Evolutionary conservation across 2,329 filamentous ascomycete species (phyloP), one percentile per base, ranked within the genome.

Genomic region (Hypoxylon sp.): DNA sequence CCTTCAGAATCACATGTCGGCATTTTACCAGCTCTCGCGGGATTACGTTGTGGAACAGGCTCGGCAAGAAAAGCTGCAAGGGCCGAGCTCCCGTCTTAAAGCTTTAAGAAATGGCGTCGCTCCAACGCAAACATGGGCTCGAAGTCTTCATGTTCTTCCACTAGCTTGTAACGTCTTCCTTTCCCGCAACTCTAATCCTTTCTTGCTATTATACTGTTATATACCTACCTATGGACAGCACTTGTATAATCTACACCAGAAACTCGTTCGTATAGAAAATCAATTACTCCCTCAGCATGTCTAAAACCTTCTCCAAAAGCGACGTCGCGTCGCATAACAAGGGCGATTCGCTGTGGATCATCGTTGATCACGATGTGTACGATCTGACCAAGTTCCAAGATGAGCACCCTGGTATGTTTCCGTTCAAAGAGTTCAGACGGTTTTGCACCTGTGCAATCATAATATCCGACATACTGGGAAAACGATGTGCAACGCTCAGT

Each of bases 301-400:
- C 94, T 52, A 92, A 96, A 82, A 91, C 87, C 28, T 97, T 97
- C 79, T 91, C 90, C 57, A 85, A 89, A 70, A 87, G 87, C 82
- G 94, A 97, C 78, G 95, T 99, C 68, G 90, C 94, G 77, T 89
- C 91, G 81, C 94, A 98, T 81, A 97, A 93, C 85, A 97, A 95
- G 82, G 80, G 90, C 46, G 89, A 93, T 76, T 90, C 90, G 77
- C 85, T 97, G 66, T 98, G 90, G 88, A 92, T 98, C 75, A 88
- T 96, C 70, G 89, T 98, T 71, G 95, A 98, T 72, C 91, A 94
- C 74, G 95, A 98, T 80, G 95, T 98, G 71, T 98, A 97, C 80
- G 95, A 99, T 77, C 78, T 98, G 74, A 97, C 93, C 73, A 93
- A 89, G 76, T 95, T 95, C 78, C 91, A 93, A 78, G 90, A 94